phyloP scores from a whole-genome alignment of 192 early-diverging fungal genomes.

The Backusella westeae region DNA sequence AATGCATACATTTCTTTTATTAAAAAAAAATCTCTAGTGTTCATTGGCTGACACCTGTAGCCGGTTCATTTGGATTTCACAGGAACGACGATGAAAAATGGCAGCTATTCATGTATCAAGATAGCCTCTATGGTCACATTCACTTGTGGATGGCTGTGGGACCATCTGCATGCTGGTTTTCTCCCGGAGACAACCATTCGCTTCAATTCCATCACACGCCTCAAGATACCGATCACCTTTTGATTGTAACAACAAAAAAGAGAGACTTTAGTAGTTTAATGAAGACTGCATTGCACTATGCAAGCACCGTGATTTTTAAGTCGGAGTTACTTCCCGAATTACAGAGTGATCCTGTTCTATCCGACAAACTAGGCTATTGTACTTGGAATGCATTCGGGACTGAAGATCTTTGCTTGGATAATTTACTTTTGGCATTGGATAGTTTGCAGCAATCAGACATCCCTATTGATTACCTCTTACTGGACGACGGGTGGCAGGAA shows the following conservation, averaged over 20 bases:
- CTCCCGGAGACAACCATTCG: not conserved
- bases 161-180: not conserved
- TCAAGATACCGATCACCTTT: not conserved
- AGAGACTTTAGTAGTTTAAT: not conserved
- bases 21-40: not conserved
- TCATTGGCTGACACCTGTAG: slow-evolving; percentile 9
- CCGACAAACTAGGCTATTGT: slow-evolving; percentile 14
- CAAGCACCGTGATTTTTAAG: not conserved
- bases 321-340: not conserved
- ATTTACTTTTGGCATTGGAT: slow-evolving; percentile 9
- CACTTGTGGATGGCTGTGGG: slow-evolving; percentile 12
- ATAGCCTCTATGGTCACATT: not conserved
- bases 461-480: slow-evolving; percentile 33
- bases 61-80: not conserved
- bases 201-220: not conserved
- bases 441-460: slow-evolving; percentile 13
- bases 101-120: slow-evolving; percentile 8
- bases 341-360: not conserved
- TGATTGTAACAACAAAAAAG: not conserved
- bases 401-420: not conserved
- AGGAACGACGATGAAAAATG: not conserved
- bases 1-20: not conserved
- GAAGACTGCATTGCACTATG: not conserved
- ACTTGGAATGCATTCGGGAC: slow-evolving; percentile 23
- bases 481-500: slow-evolving; percentile 59